Base-by-base conservation (phyloP, 1,284 basidiomycete genomes). In the Marasmius oreades region DNA sequence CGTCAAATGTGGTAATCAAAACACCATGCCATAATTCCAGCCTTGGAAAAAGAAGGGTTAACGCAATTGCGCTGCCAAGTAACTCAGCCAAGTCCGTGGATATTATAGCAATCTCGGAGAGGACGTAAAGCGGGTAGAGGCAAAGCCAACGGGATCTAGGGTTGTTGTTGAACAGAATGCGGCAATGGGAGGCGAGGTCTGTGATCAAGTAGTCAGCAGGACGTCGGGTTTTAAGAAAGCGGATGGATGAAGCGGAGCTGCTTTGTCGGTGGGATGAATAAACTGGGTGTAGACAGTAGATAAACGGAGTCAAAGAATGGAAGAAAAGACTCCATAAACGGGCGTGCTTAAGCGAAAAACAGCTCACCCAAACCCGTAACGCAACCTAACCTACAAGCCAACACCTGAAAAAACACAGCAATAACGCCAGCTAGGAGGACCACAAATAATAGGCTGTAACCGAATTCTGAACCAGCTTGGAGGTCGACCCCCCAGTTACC, bases 81-180 rank as follows among this genome's bases (percentile, higher is more conserved):
- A 97, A 78, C 67, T 89, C 86, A 31, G 86, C 85, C 24, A 89
- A 75, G 67, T 90, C 86, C 18, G 87, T 90, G 28, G 83, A 84
- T 59, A 94, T 85, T 64, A 96, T 93, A 33, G 91, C 92, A n/a
- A 90, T 74, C 70, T 98, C 94, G 6, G 88, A 73, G 26, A 87
- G 69, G 33, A 70, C 68, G 66, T 89, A 91, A 24, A 86, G 77
- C 3, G 88, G 90, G 68, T 90, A 92, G 23, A 87, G 75, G 11
- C 78, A 77, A n/a, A 83, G 67, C 77, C 79, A 88, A 59, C 90
- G 80, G 61, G 80, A 81, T 61, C 75, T 81, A 11, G 85, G 81
- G 33, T 86, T 80, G 66, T 86, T 79, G 66, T 90, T 77, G 8
- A 92, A 71, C 5, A 91, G 73, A n/a, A 90, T 71, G 2, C 92